A percentile compares a stretch with the other conserved stretches of the same genome.
These are phyloP conservation scores for Lachnellula hyalina DNA, from an alignment of 2,329 filamentous ascomycete species.

Conservation along the genomic window DNA sequence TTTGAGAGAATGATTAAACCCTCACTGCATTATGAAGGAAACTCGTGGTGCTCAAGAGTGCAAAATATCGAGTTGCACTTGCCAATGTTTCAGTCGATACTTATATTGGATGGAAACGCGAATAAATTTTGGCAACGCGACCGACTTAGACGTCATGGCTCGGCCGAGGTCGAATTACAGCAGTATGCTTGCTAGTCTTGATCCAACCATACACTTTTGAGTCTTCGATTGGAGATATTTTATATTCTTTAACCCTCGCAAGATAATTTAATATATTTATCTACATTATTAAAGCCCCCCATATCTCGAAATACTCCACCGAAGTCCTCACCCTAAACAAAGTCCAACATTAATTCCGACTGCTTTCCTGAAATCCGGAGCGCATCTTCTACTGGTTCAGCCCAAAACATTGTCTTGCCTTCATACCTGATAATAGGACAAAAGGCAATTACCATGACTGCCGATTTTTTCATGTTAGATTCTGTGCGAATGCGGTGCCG, in stretches of 20 bases:
- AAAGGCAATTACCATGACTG: constrained; percentile 2
- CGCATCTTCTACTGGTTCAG: constrained; percentile 2
- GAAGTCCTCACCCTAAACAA: not conserved
- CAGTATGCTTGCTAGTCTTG: too few relatives aligned
- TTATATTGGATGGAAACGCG: not conserved
- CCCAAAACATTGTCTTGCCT: constrained; percentile 1
- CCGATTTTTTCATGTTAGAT: constrained; percentile 5
- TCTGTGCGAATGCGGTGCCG: not conserved
- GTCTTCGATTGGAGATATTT: too few relatives aligned
- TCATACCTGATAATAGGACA: constrained; percentile 4
- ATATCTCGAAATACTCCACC: not conserved
- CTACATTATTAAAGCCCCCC: not conserved
- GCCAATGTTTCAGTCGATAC: not conserved
- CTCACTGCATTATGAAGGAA: not conserved
- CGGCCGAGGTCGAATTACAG: not conserved
- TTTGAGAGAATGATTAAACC: not conserved
- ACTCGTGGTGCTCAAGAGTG: constrained; percentile 5
- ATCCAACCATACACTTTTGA: too few relatives aligned
- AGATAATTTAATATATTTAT: not conserved
- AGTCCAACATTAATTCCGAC: not conserved
- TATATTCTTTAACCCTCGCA: too few relatives aligned
- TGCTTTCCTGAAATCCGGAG: not conserved
- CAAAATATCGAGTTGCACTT: not conserved
- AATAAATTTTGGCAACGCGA: constrained; percentile 10
- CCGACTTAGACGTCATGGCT: constrained; percentile 12